These are phyloP conservation scores for Jasminum sambac DNA, from an alignment of 257 asterid species.

Conservation along the genomic window DNA sequence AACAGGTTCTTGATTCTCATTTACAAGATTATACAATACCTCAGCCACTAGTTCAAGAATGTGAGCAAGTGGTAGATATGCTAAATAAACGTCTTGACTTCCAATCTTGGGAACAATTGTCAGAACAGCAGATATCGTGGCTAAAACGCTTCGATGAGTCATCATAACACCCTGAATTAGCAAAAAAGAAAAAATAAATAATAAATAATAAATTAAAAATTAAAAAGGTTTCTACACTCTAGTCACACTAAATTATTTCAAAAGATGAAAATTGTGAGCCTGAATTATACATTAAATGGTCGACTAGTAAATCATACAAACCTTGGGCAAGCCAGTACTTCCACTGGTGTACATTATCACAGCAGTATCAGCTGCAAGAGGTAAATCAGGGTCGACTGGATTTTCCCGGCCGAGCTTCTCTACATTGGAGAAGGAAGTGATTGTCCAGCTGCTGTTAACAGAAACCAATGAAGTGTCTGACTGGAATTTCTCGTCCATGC, in stretches of 20 bases:
- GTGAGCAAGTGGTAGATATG: slow-evolving; percentile 95
- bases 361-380: slow-evolving; percentile 85
- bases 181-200: neutral
- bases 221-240: slow-evolving; percentile 9
- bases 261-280: neutral
- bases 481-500: slow-evolving; percentile 77
- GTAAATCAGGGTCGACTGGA: slow-evolving; percentile 79
- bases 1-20: neutral
- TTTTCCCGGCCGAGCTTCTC: slow-evolving; percentile 69
- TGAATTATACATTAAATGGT: neutral
- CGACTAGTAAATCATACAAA: slow-evolving; percentile 26
- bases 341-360: slow-evolving; percentile 99
- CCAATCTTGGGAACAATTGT: slow-evolving; percentile 82
- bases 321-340: slow-evolving; percentile 99
- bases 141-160: slow-evolving; percentile 91
- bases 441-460: slow-evolving; percentile 58
- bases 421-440: slow-evolving; percentile 66
- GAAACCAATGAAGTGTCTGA: slow-evolving; percentile 50
- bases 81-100: slow-evolving; percentile 76
- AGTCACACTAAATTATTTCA: neutral
- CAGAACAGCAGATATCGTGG: slow-evolving; percentile 93
- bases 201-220: no score
- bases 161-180: slow-evolving; percentile 90
- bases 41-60: slow-evolving; percentile 97
- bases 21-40: slow-evolving; percentile 42